Conservation (phyloP, 345 rosid genomes). For the Draba incana region DNA sequence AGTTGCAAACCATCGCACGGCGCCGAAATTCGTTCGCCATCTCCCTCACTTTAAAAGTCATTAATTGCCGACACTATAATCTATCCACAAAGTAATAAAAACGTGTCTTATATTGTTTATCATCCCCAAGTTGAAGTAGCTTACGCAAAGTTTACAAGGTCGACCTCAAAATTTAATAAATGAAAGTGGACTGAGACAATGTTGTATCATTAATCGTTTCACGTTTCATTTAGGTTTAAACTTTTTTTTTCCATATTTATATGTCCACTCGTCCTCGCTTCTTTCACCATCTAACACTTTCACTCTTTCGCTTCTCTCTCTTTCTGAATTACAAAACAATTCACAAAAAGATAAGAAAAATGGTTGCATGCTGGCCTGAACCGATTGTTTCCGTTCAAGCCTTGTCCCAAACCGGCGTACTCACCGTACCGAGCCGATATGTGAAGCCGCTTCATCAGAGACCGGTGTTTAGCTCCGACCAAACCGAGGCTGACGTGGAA, state of each 20-base stretch:
- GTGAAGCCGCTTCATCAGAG: conserved; percentile 62
- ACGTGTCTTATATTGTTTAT: conserved; percentile 26
- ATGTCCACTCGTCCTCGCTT: conserved; percentile 17
- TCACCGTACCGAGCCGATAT: conserved; percentile 60
- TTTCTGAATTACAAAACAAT: background rate
- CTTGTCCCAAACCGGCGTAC: conserved; percentile 63
- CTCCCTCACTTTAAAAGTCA: conserved; percentile 31
- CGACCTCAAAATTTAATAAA: conserved; percentile 14
- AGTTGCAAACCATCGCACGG: conserved; percentile 37
- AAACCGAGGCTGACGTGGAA: conserved; percentile 17
- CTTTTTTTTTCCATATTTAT: conserved; percentile 6
- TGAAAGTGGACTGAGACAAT: conserved; percentile 17
- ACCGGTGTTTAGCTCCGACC: conserved; percentile 37
- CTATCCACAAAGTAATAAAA: conserved; percentile 12
- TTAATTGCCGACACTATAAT: conserved; percentile 24
- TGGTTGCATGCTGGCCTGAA: conserved; percentile 74
- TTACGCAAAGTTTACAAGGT: conserved; percentile 22
- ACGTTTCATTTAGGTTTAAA: conserved; percentile 8
- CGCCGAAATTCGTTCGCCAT: conserved; percentile 36
- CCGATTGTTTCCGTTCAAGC: conserved; percentile 88
- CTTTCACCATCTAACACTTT: conserved; percentile 26
- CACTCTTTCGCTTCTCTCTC: background rate
- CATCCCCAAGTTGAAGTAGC: conserved; percentile 17
- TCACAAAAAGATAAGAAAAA: conserved; percentile 13
- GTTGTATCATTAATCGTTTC: conserved; percentile 17